These are phyloP conservation scores for Cordyceps cicadae DNA, from an alignment of 2,329 filamentous ascomycete species.

Conservation along the genomic window DNA sequence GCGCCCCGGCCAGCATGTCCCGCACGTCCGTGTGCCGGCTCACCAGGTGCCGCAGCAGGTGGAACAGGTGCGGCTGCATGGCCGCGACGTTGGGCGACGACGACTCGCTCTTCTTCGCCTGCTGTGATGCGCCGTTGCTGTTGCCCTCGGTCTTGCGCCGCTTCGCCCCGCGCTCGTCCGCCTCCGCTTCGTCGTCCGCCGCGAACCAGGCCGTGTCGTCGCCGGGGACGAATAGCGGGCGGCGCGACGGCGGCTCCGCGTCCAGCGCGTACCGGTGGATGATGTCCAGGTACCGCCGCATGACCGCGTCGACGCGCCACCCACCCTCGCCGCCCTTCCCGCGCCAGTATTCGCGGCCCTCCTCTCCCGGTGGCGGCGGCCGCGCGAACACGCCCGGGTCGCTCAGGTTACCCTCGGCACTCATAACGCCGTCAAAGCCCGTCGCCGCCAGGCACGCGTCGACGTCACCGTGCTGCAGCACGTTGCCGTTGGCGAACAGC, in stretches of 20 bases:
- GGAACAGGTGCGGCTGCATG: conserved; percentile 90
- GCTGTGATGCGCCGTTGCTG: conserved; percentile 1
- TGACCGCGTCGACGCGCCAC: conserved; percentile 79
- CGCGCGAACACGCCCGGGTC: conserved; percentile 79
- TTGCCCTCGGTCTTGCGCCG: conserved; percentile 35
- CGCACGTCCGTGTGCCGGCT: conserved; percentile 73
- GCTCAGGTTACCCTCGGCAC: conserved; percentile 87
- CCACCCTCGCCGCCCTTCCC: conserved; percentile 71
- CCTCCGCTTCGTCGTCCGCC: conserved; percentile 24
- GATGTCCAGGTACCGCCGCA: conserved; percentile 85
- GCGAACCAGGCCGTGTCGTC: conserved; percentile 41
- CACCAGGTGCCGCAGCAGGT: conserved; percentile 77
- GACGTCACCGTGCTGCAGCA: conserved; percentile 72
- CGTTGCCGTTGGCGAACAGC: conserved; percentile 94
- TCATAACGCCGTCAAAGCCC: conserved; percentile 90
- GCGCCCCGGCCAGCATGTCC: conserved; percentile 66
- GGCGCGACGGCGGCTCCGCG: conserved; percentile 54
- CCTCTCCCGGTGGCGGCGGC: conserved; percentile 53
- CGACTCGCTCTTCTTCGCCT: conserved; percentile 25
- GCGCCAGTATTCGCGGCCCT: conserved; percentile 79
- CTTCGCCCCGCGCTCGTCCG: conserved; percentile 43
- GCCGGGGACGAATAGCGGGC: conserved; percentile 64
- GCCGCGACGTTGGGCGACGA: conserved; percentile 58
- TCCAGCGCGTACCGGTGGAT: conserved; percentile 70
- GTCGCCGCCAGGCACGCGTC: conserved; percentile 70